Evolutionary conservation across 306 rosid species (phyloP), one percentile per base, ranked within the genome.

Genomic region (Argentina anserina): DNA sequence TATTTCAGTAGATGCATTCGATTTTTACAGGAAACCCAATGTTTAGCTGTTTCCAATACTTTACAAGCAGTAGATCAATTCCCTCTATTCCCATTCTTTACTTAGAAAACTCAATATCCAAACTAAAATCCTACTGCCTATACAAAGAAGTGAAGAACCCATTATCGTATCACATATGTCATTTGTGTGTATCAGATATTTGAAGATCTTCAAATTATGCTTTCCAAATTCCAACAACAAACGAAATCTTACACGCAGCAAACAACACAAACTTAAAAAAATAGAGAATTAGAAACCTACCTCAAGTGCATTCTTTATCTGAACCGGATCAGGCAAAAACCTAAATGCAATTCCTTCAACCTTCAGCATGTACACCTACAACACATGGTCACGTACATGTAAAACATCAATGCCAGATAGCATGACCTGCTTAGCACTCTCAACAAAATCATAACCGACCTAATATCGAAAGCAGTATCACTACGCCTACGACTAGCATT

Each of bases 341-440:
- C 96, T 83, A 75, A 91, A 94, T 25, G 99, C 95, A 83, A 94
- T 94, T 74, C 98, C 98, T 89, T 94, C 98, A 20, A 94, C 98
- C 90, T 94, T 94, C 81, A 94, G 79, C 98, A 94, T 81, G 81
- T 94, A 94, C 7, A 91, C 96, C 98, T 94, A 66, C 41, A 58
- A 62, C 12, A 21, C 26, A 72, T n/a, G n/a, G n/a, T n/a, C n/a
- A n/a, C n/a, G n/a, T 26, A 41, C 52, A 40, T 71, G 56, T 26
- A 12, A 46, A 61, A 25, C 3, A 65, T n/a, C 63, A 75, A 28
- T 15, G 34, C 42, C 26, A 53, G 67, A 26, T 39, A 40, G 28
- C 37, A 60, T 1, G 18, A 55, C 17, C 33, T 23, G 34, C 63
- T 26, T 10, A 56, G 36, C 34, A 26, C 23, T 7, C 37, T 14